Conservation (phyloP, 805 yeast species). For the Limtongia smithiae region DNA sequence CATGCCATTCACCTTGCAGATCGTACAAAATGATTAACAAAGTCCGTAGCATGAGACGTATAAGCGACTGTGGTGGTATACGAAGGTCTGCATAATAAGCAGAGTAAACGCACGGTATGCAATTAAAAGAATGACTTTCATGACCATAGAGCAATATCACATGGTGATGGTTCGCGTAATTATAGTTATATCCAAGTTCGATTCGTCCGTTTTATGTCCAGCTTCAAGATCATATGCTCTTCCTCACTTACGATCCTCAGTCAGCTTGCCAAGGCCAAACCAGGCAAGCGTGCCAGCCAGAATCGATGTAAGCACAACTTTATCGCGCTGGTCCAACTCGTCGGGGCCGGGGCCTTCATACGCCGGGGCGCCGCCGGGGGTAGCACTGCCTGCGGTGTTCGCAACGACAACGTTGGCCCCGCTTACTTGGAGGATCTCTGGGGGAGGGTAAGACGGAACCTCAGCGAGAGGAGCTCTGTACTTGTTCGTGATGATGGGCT, state of each 20-base stretch:
- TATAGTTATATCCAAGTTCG: no score
- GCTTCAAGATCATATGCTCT: background rate
- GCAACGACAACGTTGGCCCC: slow-evolving; percentile 33
- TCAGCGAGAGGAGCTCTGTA: slow-evolving; percentile 7
- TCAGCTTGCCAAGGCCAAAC: slow-evolving; percentile 37
- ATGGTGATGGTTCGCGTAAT: no score
- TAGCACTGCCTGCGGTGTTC: slow-evolving; percentile 23
- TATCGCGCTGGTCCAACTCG: slow-evolving; percentile 35
- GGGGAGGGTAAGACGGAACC: slow-evolving; percentile 30
- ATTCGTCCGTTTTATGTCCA: no score
- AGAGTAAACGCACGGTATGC: no score
- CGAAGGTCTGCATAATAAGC: no score
- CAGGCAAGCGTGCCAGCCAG: slow-evolving; percentile 38
- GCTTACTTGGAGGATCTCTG: slow-evolving; percentile 25
- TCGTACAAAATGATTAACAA: no score
- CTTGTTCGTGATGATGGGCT: slow-evolving; percentile 21
- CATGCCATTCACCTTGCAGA: no score
- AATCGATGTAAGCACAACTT: slow-evolving; percentile 35
- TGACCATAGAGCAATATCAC: no score
- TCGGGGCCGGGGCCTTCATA: slow-evolving; percentile 9
- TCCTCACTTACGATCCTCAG: background rate
- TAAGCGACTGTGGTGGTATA: no score
- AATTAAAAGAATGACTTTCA: no score
- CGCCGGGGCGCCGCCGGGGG: slow-evolving; percentile 20
- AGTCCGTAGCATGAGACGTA: no score